Base-by-base conservation (phyloP, 352 stramenopile genomes). In the Pythium volutum region DNA sequence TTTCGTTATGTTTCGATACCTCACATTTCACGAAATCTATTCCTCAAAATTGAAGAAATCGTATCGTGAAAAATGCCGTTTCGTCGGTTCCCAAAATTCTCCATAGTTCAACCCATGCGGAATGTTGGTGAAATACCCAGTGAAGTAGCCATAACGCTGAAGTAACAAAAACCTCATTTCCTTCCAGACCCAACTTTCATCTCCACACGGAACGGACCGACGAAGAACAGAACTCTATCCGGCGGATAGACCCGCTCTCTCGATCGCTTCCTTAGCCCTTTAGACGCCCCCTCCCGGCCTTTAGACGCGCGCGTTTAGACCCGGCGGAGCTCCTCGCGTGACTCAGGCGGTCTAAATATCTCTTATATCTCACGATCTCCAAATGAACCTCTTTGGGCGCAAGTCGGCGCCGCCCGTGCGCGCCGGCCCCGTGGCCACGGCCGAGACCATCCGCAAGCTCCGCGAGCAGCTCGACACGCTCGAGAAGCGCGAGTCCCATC, bases 401-500 rank as follows among this genome's bases (percentile, higher is more conserved):
- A 94, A 94, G 66, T 71, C 77, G 22, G 74, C 87, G 43, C 59
- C 80, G 20, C 77, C 85, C 0, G 71, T 67, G 69, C 71, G 74
- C 22, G 74, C 77, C 39, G 73, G 72, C 23, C 81, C 83, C 26
- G 67, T 79, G 36, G 82, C 83, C 11, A 93, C 88, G 14, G 90
- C 88, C 41, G 81, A 94, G 16, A 97, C 90, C 50, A 98, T 98
- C 66, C 77, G 90, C 53, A 96, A 94, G 72, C 71, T 98, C 26
- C 81, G 88, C 49, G 85, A 93, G 56, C 94, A 96, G 53, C 73
- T 98, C 12, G 88, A 97, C 33, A 93, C 87, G 27, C 72, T 98
- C 27, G 89, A 97, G 70, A 98, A 98, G 72, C 80, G 97, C 62
- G 95, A 99, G 78, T 76, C 91, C 46, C 96, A 99, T 73, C 96